Conservation (phyloP, 2,329 filamentous ascomycete genomes). For the Exophiala mesophila region DNA sequence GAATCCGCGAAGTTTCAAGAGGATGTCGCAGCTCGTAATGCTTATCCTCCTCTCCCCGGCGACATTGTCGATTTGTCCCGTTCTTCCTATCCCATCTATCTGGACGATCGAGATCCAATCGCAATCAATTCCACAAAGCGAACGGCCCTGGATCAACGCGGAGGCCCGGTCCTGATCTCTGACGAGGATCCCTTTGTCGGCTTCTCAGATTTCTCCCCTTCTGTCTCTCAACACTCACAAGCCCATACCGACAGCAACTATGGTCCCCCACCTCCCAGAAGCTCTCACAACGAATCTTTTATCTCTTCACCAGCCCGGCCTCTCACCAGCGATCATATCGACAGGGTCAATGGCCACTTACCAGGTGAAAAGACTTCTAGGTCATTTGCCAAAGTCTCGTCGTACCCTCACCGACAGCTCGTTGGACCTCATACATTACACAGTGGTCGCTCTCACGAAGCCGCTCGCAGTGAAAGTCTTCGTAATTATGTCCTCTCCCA, state of each 20-base stretch:
- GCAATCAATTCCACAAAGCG: neutral
- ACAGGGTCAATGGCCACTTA: neutral
- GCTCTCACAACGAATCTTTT: neutral
- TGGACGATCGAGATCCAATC: neutral
- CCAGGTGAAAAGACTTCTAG: neutral
- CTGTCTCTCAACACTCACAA: neutral
- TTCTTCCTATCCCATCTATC: neutral
- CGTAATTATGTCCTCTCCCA: constrained; percentile 3
- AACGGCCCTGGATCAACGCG: neutral
- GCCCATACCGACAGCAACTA: neutral
- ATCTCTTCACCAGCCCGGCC: neutral
- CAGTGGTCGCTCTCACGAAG: neutral
- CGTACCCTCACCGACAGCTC: neutral
- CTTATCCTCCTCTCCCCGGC: constrained; percentile 13
- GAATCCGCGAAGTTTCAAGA: constrained; percentile 23
- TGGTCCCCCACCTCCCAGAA: neutral
- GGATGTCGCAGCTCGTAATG: constrained; percentile 25
- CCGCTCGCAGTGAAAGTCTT: neutral
- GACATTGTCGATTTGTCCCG: constrained; percentile 4
- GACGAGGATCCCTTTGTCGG: neutral
- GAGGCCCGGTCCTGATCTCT: neutral
- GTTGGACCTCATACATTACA: neutral
- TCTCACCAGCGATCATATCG: neutral
- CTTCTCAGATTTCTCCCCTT: neutral
- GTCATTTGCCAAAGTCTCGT: neutral